Evolutionary conservation across 768 basidiomycete species (phyloP).

Genomic region (Amanita subjunquillea): DNA sequence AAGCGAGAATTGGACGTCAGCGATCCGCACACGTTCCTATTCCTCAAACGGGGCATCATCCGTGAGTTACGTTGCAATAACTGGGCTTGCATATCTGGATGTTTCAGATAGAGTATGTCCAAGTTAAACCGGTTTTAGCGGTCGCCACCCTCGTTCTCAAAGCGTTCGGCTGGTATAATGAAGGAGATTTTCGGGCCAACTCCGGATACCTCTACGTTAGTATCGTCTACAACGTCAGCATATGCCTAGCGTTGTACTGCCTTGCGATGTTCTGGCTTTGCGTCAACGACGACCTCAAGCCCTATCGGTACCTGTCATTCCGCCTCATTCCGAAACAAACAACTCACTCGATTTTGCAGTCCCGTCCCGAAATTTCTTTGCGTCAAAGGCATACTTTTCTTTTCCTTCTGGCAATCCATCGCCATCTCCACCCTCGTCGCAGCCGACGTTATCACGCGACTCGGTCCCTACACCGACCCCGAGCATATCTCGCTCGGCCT

Average conservation of each 20-base stretch:
- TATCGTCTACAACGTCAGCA: slow-evolving; percentile 76
- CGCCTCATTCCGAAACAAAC: not conserved
- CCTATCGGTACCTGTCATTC: slow-evolving; percentile 54
- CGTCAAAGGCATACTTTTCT: slow-evolving; percentile 97
- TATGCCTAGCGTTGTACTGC: slow-evolving; percentile 77
- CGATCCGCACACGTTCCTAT: slow-evolving; percentile 91
- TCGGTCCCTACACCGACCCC: slow-evolving; percentile 81
- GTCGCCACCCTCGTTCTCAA: slow-evolving; percentile 80
- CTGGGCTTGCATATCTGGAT: not conserved
- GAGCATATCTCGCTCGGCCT: slow-evolving; percentile 88
- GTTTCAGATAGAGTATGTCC: slow-evolving; percentile 78
- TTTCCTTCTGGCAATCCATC: slow-evolving; percentile 96
- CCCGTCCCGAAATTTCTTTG: slow-evolving; percentile 97
- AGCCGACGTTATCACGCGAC: slow-evolving; percentile 57
- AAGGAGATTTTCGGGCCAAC: slow-evolving; percentile 75
- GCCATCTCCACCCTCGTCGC: slow-evolving; percentile 84
- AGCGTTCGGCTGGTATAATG: slow-evolving; percentile 76
- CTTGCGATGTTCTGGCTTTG: slow-evolving; percentile 97
- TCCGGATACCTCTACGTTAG: slow-evolving; percentile 91
- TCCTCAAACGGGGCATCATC: slow-evolving; percentile 88
- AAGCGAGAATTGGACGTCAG: slow-evolving; percentile 82
- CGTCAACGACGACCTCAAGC: slow-evolving; percentile 79
- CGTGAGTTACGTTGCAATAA: slow-evolving; percentile 36
- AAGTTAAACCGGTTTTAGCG: slow-evolving; percentile 88
- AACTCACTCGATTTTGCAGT: slow-evolving; percentile 22